Conservation (phyloP, 2,329 filamentous ascomycete species). For the Paecilomyces sp. region DNA sequence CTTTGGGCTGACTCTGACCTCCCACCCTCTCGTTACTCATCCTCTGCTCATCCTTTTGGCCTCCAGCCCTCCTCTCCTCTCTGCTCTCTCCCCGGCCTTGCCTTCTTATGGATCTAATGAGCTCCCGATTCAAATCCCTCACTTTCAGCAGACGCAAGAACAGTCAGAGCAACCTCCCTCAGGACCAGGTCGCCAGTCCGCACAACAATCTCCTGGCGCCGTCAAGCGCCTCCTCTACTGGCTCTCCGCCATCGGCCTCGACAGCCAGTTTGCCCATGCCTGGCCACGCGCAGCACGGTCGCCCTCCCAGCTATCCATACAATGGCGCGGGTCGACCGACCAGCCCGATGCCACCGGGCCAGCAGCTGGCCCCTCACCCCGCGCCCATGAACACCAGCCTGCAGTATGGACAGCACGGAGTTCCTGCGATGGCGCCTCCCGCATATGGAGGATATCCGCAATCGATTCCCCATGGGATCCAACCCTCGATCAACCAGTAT, state of each 20-base stretch:
- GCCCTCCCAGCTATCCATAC: constrained; percentile 59
- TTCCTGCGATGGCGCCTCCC: constrained; percentile 30
- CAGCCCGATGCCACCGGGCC: constrained; percentile 44
- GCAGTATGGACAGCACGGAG: constrained; percentile 38
- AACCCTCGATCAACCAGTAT: constrained; percentile 15
- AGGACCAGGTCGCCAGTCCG: constrained; percentile 24
- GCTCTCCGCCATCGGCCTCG: constrained; percentile 34
- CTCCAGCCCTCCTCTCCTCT: constrained; percentile 6
- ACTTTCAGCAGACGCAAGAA: constrained; percentile 45
- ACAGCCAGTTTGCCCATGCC: constrained; percentile 51
- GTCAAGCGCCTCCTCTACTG: constrained; percentile 25
- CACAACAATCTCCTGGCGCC: constrained; percentile 26
- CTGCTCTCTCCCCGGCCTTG: constrained; percentile 9
- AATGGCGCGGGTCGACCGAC: constrained; percentile 44
- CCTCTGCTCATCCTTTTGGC: constrained; percentile 3
- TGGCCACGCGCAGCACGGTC: constrained; percentile 46
- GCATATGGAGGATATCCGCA: constrained; percentile 39
- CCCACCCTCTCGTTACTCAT: constrained; percentile 2
- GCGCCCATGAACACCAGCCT: constrained; percentile 49
- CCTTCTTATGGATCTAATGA: constrained; percentile 41
- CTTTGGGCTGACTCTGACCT: background rate
- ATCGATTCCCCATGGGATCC: constrained; percentile 21
- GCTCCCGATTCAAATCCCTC: constrained; percentile 44
- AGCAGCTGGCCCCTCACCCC: constrained; percentile 37
- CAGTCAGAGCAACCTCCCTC: constrained; percentile 35